Evolutionary conservation across 495 filamentous ascomycete species (phyloP), one percentile per base, ranked within the genome.

Genomic region (Cryomyces minteri): DNA sequence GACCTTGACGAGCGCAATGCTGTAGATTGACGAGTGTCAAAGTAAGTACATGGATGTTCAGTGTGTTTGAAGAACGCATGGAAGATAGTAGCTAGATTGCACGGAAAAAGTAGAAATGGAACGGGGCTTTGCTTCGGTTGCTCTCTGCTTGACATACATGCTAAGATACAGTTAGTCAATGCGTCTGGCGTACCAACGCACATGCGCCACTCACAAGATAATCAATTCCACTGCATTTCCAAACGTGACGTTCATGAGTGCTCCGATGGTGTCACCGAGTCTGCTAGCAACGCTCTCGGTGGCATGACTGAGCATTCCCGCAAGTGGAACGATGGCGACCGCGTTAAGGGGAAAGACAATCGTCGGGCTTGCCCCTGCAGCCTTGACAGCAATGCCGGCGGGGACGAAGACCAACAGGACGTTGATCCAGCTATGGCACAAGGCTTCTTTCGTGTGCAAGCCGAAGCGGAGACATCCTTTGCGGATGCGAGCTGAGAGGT

Each of bases 171-270:
- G 34, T 38, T 14, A 38, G 34, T 3, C 12, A 2, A 9, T 10
- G 34, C 3, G 2, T 14, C 41, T 31, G 25, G 39, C 12, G 43
- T 40, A 38, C 9, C 3, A 25, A 25, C 18, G 2, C 18, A 25
- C 2, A 25, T 25, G 18, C 2, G 18, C 18, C 52, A 50, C 70
- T 54, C 57, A 75, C 71, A 86, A 90, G 51, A 90, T 86, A 59
- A 90, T 90, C 54, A 92, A 62, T 64, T 92, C 84, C 3, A 92
- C 84, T 25, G 84, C 84, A 60, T 92, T 92, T 45, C 84, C 84
- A 62, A 90, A 90, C 18, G 82, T 85, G 8, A 88, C 82, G 51
- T 88, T 92, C 58, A 88, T 72, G 54, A 90, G 60, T 10, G 84
- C 84, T 44, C 82, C 84, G 32, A 87, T 63, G 6, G 82, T 83